Percentiles rank a stretch among this genome's conserved stretches.
These are phyloP conservation scores for Pseudocercospora cruenta DNA, from an alignment of 2,329 filamentous ascomycete genomes.

Conservation along the genomic window DNA sequence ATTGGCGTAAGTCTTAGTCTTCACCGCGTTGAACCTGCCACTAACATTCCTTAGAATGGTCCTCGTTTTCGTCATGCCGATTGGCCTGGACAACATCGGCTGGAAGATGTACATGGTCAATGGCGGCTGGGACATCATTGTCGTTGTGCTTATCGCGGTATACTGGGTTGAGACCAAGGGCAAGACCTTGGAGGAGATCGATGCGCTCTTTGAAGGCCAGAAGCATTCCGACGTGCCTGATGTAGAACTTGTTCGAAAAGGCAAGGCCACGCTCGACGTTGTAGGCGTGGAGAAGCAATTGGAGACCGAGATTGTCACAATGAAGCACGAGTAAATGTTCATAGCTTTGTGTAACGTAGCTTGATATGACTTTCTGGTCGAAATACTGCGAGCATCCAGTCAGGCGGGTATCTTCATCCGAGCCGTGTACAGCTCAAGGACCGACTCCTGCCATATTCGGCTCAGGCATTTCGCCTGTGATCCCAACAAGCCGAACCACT, in stretches of 20 bases:
- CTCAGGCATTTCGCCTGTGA: constrained; percentile 27
- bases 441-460: constrained; percentile 27
- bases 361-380: not conserved
- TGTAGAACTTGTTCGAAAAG: constrained; percentile 28
- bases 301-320: constrained; percentile 21
- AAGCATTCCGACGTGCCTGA: constrained; percentile 34
- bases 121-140: constrained; percentile 46
- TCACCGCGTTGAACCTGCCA: not conserved
- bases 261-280: constrained; percentile 27
- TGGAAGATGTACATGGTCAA: constrained; percentile 49
- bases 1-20: constrained; percentile 26
- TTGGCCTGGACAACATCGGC: constrained; percentile 60
- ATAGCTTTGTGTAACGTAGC: not conserved
- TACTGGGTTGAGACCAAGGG: constrained; percentile 38
- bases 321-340: constrained; percentile 18
- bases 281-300: constrained; percentile 26
- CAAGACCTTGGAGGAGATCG: constrained; percentile 38
- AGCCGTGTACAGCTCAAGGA: constrained; percentile 8
- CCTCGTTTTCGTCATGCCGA: constrained; percentile 51
- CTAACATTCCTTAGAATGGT: constrained; percentile 41
- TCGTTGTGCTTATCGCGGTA: constrained; percentile 42
- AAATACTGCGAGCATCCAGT: not conserved
- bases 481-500: constrained; percentile 32
- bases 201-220: constrained; percentile 37
- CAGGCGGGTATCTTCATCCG: not conserved